These are phyloP conservation scores for Pythium myriotylum DNA, from an alignment of 352 stramenopile genomes.

Conservation along the genomic window DNA sequence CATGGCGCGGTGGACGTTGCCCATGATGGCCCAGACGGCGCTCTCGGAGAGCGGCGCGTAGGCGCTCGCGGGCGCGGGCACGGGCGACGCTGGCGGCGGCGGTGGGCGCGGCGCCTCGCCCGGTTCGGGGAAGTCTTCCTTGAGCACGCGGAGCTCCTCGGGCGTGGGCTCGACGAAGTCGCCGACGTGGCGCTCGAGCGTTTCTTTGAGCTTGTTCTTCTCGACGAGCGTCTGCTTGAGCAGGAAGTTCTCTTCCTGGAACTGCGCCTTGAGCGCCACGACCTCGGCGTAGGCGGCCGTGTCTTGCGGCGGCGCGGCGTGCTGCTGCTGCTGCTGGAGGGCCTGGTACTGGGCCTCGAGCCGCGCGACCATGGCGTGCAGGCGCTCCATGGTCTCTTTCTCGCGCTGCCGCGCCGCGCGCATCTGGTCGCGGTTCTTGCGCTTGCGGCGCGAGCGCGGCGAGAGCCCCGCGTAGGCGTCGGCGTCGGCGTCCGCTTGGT, in stretches of 20 bases:
- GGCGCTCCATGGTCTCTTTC: conserved; percentile 47
- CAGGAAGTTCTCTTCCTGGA: conserved; percentile 34
- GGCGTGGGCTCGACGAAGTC: conserved; percentile 27
- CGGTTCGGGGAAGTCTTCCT: not conserved
- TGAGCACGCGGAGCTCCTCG: conserved; percentile 17
- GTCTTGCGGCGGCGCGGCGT: not conserved
- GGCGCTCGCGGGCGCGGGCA: not conserved
- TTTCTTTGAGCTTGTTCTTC: conserved; percentile 39
- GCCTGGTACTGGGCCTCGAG: conserved; percentile 42
- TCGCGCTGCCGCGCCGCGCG: conserved; percentile 47
- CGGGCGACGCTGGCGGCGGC: not conserved
- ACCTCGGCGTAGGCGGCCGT: conserved; percentile 39
- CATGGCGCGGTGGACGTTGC: conserved; percentile 19
- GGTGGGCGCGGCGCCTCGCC: not conserved
- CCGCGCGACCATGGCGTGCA: conserved; percentile 50
- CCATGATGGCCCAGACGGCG: conserved; percentile 29
- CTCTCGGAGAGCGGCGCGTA: conserved; percentile 22
- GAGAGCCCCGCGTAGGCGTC: conserved; percentile 35
- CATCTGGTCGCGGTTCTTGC: conserved; percentile 63
- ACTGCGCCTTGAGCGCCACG: conserved; percentile 34
- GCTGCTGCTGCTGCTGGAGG: conserved; percentile 16
- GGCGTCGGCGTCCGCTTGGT: not conserved
- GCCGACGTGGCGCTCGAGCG: conserved; percentile 32
- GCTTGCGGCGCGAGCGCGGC: conserved; percentile 46
- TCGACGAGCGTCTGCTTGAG: conserved; percentile 36